phyloP scores from a whole-genome alignment of 148 eudicot species.

The Silene conica region DNA sequence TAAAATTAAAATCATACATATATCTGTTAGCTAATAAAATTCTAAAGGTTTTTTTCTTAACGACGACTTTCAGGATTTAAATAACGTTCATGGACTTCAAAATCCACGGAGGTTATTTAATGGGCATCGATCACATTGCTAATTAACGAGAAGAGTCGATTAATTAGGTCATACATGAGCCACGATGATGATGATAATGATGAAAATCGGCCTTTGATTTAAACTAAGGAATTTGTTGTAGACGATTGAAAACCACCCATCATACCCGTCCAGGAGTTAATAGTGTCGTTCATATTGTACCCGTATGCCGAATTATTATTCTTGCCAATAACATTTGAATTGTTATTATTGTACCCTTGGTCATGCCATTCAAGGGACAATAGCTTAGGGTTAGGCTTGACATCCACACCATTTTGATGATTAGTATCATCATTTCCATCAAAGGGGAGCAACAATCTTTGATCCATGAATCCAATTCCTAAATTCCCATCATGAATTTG shows the following conservation, averaged over 20 bases:
- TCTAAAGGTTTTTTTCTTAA: neutral
- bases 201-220: neutral
- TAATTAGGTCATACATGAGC: neutral
- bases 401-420: slow-evolving; percentile 41
- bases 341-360: slow-evolving; percentile 32
- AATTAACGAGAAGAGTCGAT: neutral
- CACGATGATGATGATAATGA: neutral
- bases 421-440: slow-evolving; percentile 38
- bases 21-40: neutral
- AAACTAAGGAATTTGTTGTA: slow-evolving; percentile 56
- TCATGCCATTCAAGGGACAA: slow-evolving; percentile 81
- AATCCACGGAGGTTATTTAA: slow-evolving; percentile 3
- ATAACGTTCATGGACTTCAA: slow-evolving; percentile 3
- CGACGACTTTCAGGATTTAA: neutral
- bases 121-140: slow-evolving; percentile 4
- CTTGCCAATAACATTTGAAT: slow-evolving; percentile 24
- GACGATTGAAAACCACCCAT: slow-evolving; percentile 63
- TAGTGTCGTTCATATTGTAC: slow-evolving; percentile 35
- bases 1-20: neutral
- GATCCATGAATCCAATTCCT: slow-evolving; percentile 34
- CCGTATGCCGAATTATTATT: slow-evolving; percentile 34
- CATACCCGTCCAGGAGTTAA: slow-evolving; percentile 49
- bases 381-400: slow-evolving; percentile 76
- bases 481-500: slow-evolving; percentile 18
- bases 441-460: slow-evolving; percentile 35